phyloP scores from a whole-genome alignment of 352 stramenopile species.

The Saprolegnia diclina region DNA sequence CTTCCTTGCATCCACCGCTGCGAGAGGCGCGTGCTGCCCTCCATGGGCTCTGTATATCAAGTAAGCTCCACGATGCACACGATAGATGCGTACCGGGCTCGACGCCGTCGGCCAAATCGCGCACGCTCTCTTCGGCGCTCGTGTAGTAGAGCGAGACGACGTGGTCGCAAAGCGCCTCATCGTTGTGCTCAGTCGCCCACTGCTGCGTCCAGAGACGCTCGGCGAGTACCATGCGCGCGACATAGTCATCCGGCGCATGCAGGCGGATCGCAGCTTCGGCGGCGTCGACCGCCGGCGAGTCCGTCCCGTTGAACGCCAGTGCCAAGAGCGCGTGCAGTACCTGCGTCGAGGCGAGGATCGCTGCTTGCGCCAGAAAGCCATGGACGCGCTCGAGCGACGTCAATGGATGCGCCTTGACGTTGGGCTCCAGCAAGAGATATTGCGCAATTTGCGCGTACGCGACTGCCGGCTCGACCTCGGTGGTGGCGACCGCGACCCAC shows the following conservation, averaged over 20 bases:
- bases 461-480: neutral
- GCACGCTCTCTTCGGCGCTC: constrained; percentile 20
- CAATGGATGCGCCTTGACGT: neutral
- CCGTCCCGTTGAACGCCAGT: neutral
- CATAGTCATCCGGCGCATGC: neutral
- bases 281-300: neutral
- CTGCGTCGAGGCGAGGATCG: neutral
- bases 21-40: constrained; percentile 15
- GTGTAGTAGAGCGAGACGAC: constrained; percentile 15
- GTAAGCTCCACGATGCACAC: neutral
- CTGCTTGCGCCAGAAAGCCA: neutral
- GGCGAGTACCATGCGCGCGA: constrained; percentile 17
- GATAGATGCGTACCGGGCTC: constrained; percentile 10
- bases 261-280: neutral
- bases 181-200: neutral
- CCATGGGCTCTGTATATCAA: constrained; percentile 6
- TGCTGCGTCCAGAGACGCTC: neutral
- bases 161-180: constrained; percentile 11
- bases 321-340: neutral
- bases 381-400: neutral
- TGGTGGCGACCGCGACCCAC: neutral
- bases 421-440: constrained; percentile 19
- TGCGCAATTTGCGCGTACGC: constrained; percentile 12
- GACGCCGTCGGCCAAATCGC: constrained; percentile 15
- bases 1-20: constrained; percentile 6